Evolutionary conservation across 1,284 basidiomycete species (phyloP), one percentile per base, ranked within the genome.

Genomic region (Hortiboletus rubellus): DNA sequence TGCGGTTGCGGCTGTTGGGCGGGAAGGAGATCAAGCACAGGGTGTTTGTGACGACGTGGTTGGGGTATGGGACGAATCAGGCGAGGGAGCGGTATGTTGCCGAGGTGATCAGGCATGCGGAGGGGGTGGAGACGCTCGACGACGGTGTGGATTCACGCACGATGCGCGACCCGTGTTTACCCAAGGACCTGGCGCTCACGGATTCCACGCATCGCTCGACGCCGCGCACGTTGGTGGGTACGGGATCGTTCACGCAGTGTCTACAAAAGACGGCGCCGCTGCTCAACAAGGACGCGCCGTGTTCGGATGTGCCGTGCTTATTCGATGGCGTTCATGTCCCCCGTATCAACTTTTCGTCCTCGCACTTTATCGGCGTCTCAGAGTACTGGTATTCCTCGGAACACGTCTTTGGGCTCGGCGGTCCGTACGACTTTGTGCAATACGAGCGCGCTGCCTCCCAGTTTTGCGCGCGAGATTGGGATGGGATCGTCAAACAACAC

Each of bases 341-440:
- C 4, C 83, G 85, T 4, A 96, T 96, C 65, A 92, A 97, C 74
- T 98, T 97, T 71, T 84, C 86, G 44, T 88, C 87, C 33, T 92
- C 93, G 22, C 91, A 91, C 60, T 98, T 99, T 70, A 98, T 99
- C 63, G 97, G 97, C 5, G 89, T 99, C 36, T 96, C 94, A 12
- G 97, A 99, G 74, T 99, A 99, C 72, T 99, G 96, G 96, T 99
- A 98, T 76, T 98, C 96, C 31, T 93, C 95, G 7, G 94, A 98
- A 66, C 94, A 98, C 70, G 89, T 98, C 42, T 95, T 98, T 64
- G 92, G 91, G 4, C 82, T 98, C 2, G 96, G 96, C 14, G 97
- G 97, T 2, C 82, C 94, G 8, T 99, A 98, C 77, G 92, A 99
- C 72, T 96, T 93, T 73, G 91, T 94, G 24, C 89, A 96, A 68